A percentile compares a stretch with the other conserved stretches of the same genome.
Evolutionary conservation across 352 stramenopile genomes (phyloP).

Genomic region (Elongisporangium anandrum): DNA sequence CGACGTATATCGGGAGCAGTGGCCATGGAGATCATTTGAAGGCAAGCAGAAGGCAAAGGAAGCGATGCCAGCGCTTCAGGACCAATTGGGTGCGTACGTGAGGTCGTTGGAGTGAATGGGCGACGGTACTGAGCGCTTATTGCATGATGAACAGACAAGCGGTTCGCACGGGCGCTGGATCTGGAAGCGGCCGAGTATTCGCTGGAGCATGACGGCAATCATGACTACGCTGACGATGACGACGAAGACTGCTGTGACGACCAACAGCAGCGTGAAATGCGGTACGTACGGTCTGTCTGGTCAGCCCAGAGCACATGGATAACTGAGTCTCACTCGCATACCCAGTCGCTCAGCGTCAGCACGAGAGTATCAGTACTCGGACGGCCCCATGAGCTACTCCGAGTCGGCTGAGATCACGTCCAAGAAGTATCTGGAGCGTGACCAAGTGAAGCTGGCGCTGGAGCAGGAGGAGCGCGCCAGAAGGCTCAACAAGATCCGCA

Average conservation of each 20-base stretch:
- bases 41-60: too few species aligned
- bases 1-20: background rate
- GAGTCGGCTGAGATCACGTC: conserved; percentile 77
- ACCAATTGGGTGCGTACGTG: conserved; percentile 28
- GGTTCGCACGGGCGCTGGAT: conserved; percentile 30
- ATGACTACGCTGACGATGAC: conserved; percentile 11
- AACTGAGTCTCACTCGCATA: conserved; percentile 6
- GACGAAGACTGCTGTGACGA: conserved; percentile 5
- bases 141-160: conserved; percentile 21
- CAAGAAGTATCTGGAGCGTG: conserved; percentile 72
- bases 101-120: background rate
- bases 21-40: too few species aligned
- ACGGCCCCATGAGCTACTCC: conserved; percentile 30
- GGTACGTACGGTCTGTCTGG: background rate
- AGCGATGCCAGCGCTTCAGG: conserved; percentile 43
- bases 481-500: conserved; percentile 56
- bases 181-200: conserved; percentile 21
- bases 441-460: conserved; percentile 59
- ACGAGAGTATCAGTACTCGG: conserved; percentile 15
- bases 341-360: conserved; percentile 18
- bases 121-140: background rate
- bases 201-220: conserved; percentile 19
- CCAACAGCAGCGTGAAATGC: conserved; percentile 2
- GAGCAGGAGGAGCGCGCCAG: conserved; percentile 53
- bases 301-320: too few species aligned